Base-by-base conservation (phyloP, 257 asterid genomes). In the Solanum chaucha region DNA sequence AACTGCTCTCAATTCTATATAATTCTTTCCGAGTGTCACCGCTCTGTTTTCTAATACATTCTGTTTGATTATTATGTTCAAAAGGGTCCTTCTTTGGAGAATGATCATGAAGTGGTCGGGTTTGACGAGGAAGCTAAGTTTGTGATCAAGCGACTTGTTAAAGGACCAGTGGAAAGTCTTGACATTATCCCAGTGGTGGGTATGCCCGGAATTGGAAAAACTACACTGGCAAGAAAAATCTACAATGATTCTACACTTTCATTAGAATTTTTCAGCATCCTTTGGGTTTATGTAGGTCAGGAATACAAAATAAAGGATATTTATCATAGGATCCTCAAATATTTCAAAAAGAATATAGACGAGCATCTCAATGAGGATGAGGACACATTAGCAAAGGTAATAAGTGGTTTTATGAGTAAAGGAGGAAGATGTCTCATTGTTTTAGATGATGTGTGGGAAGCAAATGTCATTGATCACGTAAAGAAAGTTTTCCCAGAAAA, bases 221-320 rank as follows among this genome's bases (percentile, higher is more conserved):
- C 55, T 12, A 46, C 55, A 46, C 55, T 46, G 2, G 55, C 17
- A 12, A 44, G 17, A 44, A 44, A 44, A 44, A 44, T 44, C 55
- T 44, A 44, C 5, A 12, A 44, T 3, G 55, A 46, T 13, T 4
- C 17, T 46, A 11, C 15, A 13, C 17, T 46, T 46, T 46, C 55
- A 46, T 46, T 11, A 12, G 17, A 46, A 44, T 34, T 91, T 81
- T 87, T 89, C 28, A 74, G 58, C 17, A 83, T 88, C 20, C 78
- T 87, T 46, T 91, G 93, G 93, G 73, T 88, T 78, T 68, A 85
- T 24, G 75, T 90, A 1, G 80, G 80, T 9, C 80, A 19, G 1
- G 0, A 2, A 8, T 71, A 34, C 44, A 71, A 32, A 4, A 2
- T 22, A 68, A 72, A 68, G 83, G 46, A 34, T 3, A 1, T 61